Evolutionary conservation across 2,329 filamentous ascomycete species (phyloP), one percentile per base, ranked within the genome.

Genomic region (Epichloe baconii): DNA sequence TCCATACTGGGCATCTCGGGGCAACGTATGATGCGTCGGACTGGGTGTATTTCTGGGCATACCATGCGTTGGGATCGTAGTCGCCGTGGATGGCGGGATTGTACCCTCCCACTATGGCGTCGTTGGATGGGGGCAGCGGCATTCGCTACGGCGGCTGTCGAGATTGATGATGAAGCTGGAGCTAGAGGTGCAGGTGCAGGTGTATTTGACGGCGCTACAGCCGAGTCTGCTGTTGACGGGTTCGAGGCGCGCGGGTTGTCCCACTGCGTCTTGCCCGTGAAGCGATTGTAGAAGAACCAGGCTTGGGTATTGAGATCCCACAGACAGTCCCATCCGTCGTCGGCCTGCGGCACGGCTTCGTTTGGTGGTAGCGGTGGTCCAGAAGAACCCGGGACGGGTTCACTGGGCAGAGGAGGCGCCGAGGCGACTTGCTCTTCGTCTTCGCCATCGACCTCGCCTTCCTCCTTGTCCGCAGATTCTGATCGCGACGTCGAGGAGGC

Each of bases 21-120:
- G 65, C 60, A 6, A 67, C 57, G 0, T 64, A 52, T n/a, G 64
- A 59, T 12, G 61, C 62, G 11, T 64, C 60, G 10, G 64, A 59
- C 11, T 66, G 64, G 46, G 71, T 67, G 44, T 75, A 65, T 44
- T 74, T 71, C 63, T 86, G 78, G 11, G 93, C 91, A 65, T 98
- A 98, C 72, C 89, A 86, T n/a, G 93, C 91, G 54, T 84, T 93
- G 4, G 90, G 89, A 62, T 98, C 93, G 72, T 96, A 98, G 70
- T 90, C 86, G 59, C 93, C 93, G 66, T 98, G 93, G 44, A 98
- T 91, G 23, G 88, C 86, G 1, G 93, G 93, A 64, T 97, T 95
- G 71, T 98, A 98, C 54, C 91, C 89, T 53, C 84, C 83, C 5
- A 76, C 78, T 21, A 78, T 70, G 44, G 58, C 52, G 65, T 64